These are phyloP conservation scores for Mucor lusitanicus DNA, from an alignment of 371 early-diverging fungal genomes.

Conservation along the genomic window DNA sequence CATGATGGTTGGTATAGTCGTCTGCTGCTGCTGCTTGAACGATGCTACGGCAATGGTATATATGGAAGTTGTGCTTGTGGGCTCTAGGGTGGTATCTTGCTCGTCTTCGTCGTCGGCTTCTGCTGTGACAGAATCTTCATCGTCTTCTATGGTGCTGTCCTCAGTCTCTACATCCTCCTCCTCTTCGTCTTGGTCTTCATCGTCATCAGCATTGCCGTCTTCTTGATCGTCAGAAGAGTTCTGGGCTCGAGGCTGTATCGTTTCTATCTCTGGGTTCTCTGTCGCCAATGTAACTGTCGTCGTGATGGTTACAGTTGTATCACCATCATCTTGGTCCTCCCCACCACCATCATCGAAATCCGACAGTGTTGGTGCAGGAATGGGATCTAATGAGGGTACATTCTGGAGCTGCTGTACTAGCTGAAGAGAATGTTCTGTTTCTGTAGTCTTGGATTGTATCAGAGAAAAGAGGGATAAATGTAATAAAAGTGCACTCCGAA, in stretches of 20 bases:
- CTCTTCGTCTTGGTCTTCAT: background rate
- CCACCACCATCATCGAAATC: background rate
- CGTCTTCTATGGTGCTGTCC: background rate
- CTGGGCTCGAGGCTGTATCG: background rate
- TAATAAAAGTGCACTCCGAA: constrained; percentile 12
- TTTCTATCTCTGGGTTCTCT: background rate
- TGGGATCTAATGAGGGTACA: constrained; percentile 2
- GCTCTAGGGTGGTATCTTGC: background rate
- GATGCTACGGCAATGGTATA: background rate
- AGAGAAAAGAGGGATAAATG: background rate
- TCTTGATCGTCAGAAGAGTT: background rate
- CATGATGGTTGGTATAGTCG: background rate
- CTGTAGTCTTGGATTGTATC: background rate
- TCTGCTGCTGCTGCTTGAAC: background rate
- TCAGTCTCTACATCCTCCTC: background rate
- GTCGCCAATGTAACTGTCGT: background rate
- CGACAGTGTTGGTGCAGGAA: background rate
- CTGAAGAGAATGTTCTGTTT: background rate
- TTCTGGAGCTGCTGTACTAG: background rate
- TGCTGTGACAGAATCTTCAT: background rate
- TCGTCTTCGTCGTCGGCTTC: background rate
- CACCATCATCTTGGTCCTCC: background rate
- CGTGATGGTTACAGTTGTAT: background rate
- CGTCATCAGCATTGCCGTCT: background rate
- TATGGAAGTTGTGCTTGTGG: background rate